A percentile compares a stretch with the other conserved stretches of the same genome.
phyloP scores from a whole-genome alignment of 129 eudicot genomes.

The Deinandra increscens region DNA sequence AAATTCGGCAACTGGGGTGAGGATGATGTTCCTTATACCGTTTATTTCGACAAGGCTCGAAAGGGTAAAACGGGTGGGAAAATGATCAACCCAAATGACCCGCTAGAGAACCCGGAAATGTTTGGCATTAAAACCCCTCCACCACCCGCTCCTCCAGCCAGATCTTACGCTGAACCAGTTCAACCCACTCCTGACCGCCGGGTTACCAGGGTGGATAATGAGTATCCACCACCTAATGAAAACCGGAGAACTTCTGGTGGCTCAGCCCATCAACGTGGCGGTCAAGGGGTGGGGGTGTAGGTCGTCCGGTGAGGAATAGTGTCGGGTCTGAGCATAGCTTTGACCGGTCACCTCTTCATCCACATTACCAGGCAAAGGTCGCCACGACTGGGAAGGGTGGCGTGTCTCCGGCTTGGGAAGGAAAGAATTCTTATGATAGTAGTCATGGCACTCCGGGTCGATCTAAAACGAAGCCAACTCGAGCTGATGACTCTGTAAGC shows the following conservation, averaged over 20 bases:
- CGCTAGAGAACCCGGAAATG: constrained; percentile 75
- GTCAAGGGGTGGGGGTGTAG: constrained; percentile 49
- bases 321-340: constrained; percentile 68
- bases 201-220: constrained; percentile 50
- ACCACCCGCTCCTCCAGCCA: constrained; percentile 34
- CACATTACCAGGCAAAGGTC: constrained; percentile 54
- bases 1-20: constrained; percentile 92
- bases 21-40: constrained; percentile 73
- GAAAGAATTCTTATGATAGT: constrained; percentile 57
- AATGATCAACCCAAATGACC: constrained; percentile 90
- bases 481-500: constrained; percentile 69
- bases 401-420: constrained; percentile 58
- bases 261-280: constrained; percentile 45
- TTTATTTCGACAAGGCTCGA: constrained; percentile 80
- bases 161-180: constrained; percentile 34
- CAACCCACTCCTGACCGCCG: constrained; percentile 39
- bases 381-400: constrained; percentile 43
- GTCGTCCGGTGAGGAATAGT: constrained; percentile 50
- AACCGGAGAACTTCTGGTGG: constrained; percentile 41
- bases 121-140: constrained; percentile 36
- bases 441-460: constrained; percentile 70
- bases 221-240: constrained; percentile 45
- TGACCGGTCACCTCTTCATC: constrained; percentile 80
- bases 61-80: constrained; percentile 65
- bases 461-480: constrained; percentile 51